Conservation (phyloP, 2,329 filamentous ascomycete genomes). For the Intubia oerlemansii region DNA sequence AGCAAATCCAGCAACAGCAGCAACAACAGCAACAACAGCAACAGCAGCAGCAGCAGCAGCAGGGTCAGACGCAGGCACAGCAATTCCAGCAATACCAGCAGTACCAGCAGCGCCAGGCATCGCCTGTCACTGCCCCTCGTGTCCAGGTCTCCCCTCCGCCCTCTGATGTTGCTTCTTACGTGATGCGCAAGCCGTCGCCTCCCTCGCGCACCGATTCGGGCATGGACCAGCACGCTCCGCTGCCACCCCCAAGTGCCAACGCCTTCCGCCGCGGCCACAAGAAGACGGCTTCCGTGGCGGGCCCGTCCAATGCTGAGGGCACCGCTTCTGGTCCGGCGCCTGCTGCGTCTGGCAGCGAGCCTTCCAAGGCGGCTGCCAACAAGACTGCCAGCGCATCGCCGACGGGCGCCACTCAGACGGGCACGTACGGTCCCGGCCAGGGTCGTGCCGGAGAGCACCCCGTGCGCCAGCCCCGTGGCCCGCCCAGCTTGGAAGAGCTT, state of each 20-base stretch:
- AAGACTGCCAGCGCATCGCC: too few species aligned
- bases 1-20: slow-evolving; percentile 17
- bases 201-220: slow-evolving; percentile 42
- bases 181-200: slow-evolving; percentile 43
- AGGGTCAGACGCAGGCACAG: slow-evolving; percentile 14
- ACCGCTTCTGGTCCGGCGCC: slow-evolving; percentile 17
- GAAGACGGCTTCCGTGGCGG: slow-evolving; percentile 53
- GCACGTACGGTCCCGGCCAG: slow-evolving; percentile 82
- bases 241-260: slow-evolving; percentile 74
- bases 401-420: too few species aligned
- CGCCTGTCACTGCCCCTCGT: slow-evolving; percentile 40
- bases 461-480: slow-evolving; percentile 76
- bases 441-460: slow-evolving; percentile 88
- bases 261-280: slow-evolving; percentile 88
- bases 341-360: too few species aligned
- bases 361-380: slow-evolving; percentile 41
- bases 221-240: slow-evolving; percentile 41
- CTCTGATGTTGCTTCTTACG: slow-evolving; percentile 28
- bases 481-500: slow-evolving; percentile 80
- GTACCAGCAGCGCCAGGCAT: slow-evolving; percentile 21
- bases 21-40: slow-evolving; percentile 20
- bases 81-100: slow-evolving; percentile 3
- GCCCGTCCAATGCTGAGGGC: slow-evolving; percentile 28
- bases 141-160: slow-evolving; percentile 69
- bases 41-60: slow-evolving; percentile 19